Evolutionary conservation across 140 eudicot genomes (phyloP).

Genomic region (Cichorium intybus): DNA sequence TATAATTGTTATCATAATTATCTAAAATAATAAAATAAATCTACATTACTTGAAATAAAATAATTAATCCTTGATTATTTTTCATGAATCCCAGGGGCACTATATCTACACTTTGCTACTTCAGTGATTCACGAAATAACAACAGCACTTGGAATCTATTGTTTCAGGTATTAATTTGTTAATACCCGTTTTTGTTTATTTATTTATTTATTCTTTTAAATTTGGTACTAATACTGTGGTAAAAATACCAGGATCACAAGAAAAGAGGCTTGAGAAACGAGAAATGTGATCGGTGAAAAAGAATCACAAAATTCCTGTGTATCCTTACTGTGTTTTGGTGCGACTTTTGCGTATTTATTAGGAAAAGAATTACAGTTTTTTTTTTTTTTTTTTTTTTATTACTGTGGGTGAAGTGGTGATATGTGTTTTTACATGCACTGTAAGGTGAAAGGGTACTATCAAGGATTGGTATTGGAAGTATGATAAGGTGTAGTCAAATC

Average conservation of each 20-base stretch:
- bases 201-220: not conserved
- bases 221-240: slow-evolving; percentile 8
- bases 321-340: slow-evolving; percentile 18
- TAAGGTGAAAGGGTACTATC: not conserved
- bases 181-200: not conserved
- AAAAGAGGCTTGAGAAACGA: slow-evolving; percentile 72
- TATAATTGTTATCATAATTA: slow-evolving; percentile 20
- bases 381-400: not conserved
- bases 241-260: slow-evolving; percentile 77
- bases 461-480: not conserved
- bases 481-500: not conserved
- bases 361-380: slow-evolving; percentile 5
- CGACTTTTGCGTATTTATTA: slow-evolving; percentile 10
- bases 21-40: not conserved
- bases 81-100: slow-evolving; percentile 36
- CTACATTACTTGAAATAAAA: not conserved
- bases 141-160: slow-evolving; percentile 86
- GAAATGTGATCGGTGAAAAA: slow-evolving; percentile 5
- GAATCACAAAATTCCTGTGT: not conserved
- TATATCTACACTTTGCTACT: slow-evolving; percentile 90
- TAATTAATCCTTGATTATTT: not conserved
- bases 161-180: slow-evolving; percentile 54
- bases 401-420: not conserved
- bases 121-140: slow-evolving; percentile 90
- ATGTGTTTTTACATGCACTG: not conserved